These are phyloP conservation scores for Yarrowia sp. DNA, from an alignment of 805 yeast genomes.

Conservation along the genomic window DNA sequence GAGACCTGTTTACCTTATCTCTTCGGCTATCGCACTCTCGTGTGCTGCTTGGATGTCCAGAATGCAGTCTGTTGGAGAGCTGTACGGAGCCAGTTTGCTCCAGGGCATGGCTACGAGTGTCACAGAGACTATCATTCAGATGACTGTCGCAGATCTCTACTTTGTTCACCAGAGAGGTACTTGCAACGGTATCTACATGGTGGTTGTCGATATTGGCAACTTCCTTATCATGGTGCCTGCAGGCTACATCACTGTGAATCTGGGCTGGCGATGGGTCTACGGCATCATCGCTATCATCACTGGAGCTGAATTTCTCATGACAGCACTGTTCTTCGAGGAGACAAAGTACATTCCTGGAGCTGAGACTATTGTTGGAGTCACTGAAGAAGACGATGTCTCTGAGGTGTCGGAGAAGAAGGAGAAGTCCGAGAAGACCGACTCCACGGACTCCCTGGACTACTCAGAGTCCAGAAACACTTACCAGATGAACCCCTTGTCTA, in stretches of 20 bases:
- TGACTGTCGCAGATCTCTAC: conserved; percentile 32
- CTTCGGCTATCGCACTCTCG: conserved; percentile 6
- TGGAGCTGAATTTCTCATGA: conserved; percentile 24
- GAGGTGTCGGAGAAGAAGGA: not conserved
- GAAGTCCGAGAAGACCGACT: not conserved
- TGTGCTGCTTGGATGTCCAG: conserved; percentile 25
- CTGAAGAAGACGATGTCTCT: no score
- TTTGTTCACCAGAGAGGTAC: conserved; percentile 34
- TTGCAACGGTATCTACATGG: conserved; percentile 32
- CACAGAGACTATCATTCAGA: conserved; percentile 31
- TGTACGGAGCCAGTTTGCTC: conserved; percentile 16
- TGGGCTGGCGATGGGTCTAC: conserved; percentile 35
- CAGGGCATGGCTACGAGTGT: conserved; percentile 22
- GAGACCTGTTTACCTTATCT: conserved; percentile 27
- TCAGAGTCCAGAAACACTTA: not conserved
- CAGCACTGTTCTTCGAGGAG: conserved; percentile 31
- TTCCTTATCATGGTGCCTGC: conserved; percentile 32
- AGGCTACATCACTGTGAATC: conserved; percentile 31
- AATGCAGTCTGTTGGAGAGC: conserved; percentile 22
- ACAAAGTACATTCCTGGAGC: conserved; percentile 26
- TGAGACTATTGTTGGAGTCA: no score
- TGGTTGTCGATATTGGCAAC: conserved; percentile 33
- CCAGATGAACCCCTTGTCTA: not conserved
- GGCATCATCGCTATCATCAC: conserved; percentile 32
- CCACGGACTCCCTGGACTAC: not conserved